Evolutionary conservation across 129 eudicot genomes (phyloP).

Genomic region (carrot (Daucus carota)): DH1_v3.0 NC_030383.2:6470001-6470500

Average conservation of each 20-base stretch:
- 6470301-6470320: background rate
- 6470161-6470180: constrained; percentile 68
- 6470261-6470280: background rate
- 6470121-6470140: constrained; percentile 71
- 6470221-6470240: constrained; percentile 82
- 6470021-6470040: constrained; percentile 81
- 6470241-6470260: constrained; percentile 40
- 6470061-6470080: constrained; percentile 71
- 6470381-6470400: background rate
- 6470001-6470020: constrained; percentile 93
- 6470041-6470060: constrained; percentile 49
- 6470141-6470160: constrained; percentile 94
- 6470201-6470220: constrained; percentile 43
- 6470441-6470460: background rate
- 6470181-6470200: constrained; percentile 94
- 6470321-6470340: background rate
- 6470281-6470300: background rate
- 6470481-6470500: background rate
- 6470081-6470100: constrained; percentile 95
- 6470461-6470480: background rate
- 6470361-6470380: background rate
- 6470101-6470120: constrained; percentile 98
- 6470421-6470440: background rate
- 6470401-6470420: background rate
- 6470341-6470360: background rate